These are phyloP conservation scores for Scheffersomyces stipitis DNA, from an alignment of 805 yeast species.

Conservation along the genomic window DNA sequence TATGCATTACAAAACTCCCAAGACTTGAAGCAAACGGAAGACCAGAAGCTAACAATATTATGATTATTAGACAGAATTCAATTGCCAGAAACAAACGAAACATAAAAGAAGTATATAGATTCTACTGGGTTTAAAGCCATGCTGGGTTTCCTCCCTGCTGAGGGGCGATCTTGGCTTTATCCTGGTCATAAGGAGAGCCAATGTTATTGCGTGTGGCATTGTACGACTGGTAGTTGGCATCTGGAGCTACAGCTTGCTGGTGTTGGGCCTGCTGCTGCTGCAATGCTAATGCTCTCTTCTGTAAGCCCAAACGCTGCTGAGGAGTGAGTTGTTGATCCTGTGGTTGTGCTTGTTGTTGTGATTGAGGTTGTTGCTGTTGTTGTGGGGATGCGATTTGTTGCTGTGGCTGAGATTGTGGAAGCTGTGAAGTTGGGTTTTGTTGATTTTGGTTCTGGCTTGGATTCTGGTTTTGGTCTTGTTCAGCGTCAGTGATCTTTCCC, in stretches of 20 bases:
- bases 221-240: background rate
- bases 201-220: background rate
- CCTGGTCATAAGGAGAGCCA: background rate
- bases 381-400: constrained; percentile 4
- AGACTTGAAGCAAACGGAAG: too few species aligned
- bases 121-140: background rate
- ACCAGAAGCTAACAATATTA: too few species aligned
- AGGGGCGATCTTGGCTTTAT: background rate
- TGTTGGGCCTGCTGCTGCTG: constrained; percentile 14
- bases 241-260: constrained; percentile 8
- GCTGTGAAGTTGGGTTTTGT: constrained; percentile 2
- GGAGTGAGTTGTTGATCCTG: constrained; percentile 8
- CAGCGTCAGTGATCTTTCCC: constrained; percentile 29
- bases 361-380: constrained; percentile 19
- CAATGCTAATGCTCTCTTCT: constrained; percentile 5
- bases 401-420: constrained; percentile 1
- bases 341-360: constrained; percentile 19
- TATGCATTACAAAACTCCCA: too few species aligned
- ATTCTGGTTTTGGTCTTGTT: constrained; percentile 18
- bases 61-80: too few species aligned
- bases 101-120: background rate
- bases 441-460: constrained; percentile 15
- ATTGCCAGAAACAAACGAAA: too few species aligned
- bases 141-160: background rate
- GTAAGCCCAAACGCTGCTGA: constrained; percentile 3